Evolutionary conservation across 306 rosid genomes (phyloP).

Genomic region (Argentina anserina): DNA sequence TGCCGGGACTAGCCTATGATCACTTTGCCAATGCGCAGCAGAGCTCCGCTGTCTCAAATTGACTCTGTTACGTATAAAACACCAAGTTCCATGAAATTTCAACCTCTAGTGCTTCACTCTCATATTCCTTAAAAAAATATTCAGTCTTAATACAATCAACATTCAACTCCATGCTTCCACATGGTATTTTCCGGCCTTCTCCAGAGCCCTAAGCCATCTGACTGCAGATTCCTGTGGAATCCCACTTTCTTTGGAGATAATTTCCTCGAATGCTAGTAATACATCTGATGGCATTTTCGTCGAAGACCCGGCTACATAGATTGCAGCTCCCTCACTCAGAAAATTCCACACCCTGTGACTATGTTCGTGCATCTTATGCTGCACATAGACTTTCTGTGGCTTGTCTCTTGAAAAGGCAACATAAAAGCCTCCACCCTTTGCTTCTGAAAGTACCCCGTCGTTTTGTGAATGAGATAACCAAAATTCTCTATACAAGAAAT

Average conservation of each 20-base stretch:
- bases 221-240: constrained; percentile 59
- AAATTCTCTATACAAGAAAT: constrained; percentile 72
- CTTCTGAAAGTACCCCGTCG: constrained; percentile 69
- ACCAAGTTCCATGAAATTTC: not conserved
- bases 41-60: not conserved
- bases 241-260: constrained; percentile 57
- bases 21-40: not conserved
- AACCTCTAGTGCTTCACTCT: not conserved
- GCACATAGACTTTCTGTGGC: constrained; percentile 78
- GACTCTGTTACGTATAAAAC: not conserved
- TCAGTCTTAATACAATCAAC: not conserved
- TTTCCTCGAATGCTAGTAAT: constrained; percentile 69
- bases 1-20: not conserved
- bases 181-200: constrained; percentile 64
- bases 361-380: constrained; percentile 78
- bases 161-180: constrained; percentile 83
- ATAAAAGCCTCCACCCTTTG: constrained; percentile 74
- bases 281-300: constrained; percentile 92
- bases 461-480: constrained; percentile 61
- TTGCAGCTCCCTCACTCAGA: constrained; percentile 64
- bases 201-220: constrained; percentile 69
- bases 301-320: constrained; percentile 88
- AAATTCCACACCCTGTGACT: constrained; percentile 63
- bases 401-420: constrained; percentile 92
- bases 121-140: not conserved